Base-by-base conservation (phyloP, 2,329 filamentous ascomycete genomes). In the Atkinsonella hypoxylon region DNA sequence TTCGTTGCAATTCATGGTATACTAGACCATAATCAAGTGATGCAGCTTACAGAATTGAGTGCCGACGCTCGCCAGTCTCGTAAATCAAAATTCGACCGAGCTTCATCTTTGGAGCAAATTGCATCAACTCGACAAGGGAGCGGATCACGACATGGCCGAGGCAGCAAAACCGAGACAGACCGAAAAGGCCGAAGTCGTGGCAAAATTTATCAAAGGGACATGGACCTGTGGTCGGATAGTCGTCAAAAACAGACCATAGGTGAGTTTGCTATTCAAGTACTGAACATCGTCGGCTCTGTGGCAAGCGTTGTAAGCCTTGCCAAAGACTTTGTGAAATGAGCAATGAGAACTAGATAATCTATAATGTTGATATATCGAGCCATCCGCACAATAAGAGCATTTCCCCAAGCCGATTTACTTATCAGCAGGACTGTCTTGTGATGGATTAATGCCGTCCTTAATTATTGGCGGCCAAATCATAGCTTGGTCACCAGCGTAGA, bases 1-100 rank as follows among this genome's bases (percentile, higher is more conserved):
- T 83, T 78, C 52, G 78, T 83, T 20, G 46, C 46, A 2, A 40
- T 48, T 1, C 22, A 39, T 0, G 36, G 46, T 13, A 26, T 22
- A 11, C 12, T 48, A 20, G 40, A 12, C 3, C 8, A 38, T 9
- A 34, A 34, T 13, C 36, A 48, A 20, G 22, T 48, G 15, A 12
- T 48, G 3, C 12, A 48, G n/a, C 34, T 48, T 15, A 36, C 30
- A 20, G 10, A 41, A 17, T 26, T 32, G 12, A 41, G 46, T 31
- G 39, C 36, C 18, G 18, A 17, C 13, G 10, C 20, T 11, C 22
- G 20, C 11, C 22, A 40, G 8, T 20, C 18, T 8, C 34, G 8
- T 4, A 36, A 15, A 36, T 7, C 34, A 10, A 36, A 36, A 12
- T 36, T 5, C 34, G 34, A 3, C 3, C 11, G 34, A 36, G 34